Conservation (phyloP, 2,329 filamentous ascomycete genomes). For the Fusarium cicatricum region DNA sequence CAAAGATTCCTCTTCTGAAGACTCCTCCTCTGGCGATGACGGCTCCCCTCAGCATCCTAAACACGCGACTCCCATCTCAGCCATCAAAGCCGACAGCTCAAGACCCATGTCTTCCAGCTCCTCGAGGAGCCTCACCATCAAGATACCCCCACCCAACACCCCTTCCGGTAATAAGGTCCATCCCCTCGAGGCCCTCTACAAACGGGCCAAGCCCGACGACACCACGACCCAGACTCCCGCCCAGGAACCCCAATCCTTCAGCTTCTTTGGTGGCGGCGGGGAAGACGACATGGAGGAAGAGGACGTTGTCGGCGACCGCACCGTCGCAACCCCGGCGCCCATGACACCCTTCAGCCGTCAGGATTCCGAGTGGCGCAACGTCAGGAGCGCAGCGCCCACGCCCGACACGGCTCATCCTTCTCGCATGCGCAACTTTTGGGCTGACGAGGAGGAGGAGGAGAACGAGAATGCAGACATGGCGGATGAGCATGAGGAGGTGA, state of each 20-base stretch:
- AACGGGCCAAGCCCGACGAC: slow-evolving; percentile 64
- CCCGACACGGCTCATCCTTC: slow-evolving; percentile 88
- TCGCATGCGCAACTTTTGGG: slow-evolving; percentile 68
- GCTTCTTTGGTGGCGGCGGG: slow-evolving; percentile 73
- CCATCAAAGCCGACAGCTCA: slow-evolving; percentile 43
- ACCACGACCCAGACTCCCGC: slow-evolving; percentile 45
- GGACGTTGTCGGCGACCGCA: slow-evolving; percentile 47
- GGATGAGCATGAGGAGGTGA: too few relatives aligned
- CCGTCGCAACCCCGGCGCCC: slow-evolving; percentile 57
- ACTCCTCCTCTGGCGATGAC: slow-evolving; percentile 18
- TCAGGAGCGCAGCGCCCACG: slow-evolving; percentile 92
- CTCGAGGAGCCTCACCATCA: slow-evolving; percentile 61
- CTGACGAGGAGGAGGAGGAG: slow-evolving; percentile 49
- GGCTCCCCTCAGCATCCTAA: slow-evolving; percentile 14
- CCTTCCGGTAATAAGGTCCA: slow-evolving; percentile 68
- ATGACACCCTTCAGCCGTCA: slow-evolving; percentile 85
- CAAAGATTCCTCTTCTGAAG: slow-evolving; percentile 15
- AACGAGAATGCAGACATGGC: slow-evolving; percentile 47
- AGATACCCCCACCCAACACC: slow-evolving; percentile 58
- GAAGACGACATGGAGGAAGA: slow-evolving; percentile 57
- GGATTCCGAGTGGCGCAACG: slow-evolving; percentile 76
- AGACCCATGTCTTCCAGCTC: slow-evolving; percentile 62
- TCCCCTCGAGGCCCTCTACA: slow-evolving; percentile 92
- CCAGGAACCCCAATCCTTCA: slow-evolving; percentile 69
- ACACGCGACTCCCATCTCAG: slow-evolving; percentile 34